phyloP scores from a whole-genome alignment of 768 basidiomycete genomes.

The Lactifluus subvellereus region DNA sequence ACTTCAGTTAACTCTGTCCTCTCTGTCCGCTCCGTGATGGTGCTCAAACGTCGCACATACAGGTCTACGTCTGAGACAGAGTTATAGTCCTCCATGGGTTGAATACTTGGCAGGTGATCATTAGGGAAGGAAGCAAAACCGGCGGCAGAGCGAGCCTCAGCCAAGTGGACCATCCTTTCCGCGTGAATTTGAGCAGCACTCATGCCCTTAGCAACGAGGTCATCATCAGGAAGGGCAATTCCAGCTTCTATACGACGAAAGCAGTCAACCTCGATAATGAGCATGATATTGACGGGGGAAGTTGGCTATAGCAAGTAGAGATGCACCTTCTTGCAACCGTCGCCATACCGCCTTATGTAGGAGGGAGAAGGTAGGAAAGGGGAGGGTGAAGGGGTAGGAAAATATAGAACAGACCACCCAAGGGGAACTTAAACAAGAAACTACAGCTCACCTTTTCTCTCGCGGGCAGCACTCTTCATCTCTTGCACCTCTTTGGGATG shows the following conservation, averaged over 20 bases:
- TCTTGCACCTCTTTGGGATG: conserved; percentile 57
- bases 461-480: conserved; percentile 53
- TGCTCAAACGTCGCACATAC: conserved; percentile 22
- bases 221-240: conserved; percentile 24
- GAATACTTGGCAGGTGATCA: conserved; percentile 52
- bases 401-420: conserved; percentile 24
- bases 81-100: conserved; percentile 36
- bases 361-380: conserved; percentile 26
- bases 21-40: conserved; percentile 24
- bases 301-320: conserved; percentile 20
- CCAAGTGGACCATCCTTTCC: conserved; percentile 13
- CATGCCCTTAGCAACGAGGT: conserved; percentile 19
- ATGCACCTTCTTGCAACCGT: conserved; percentile 26
- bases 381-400: conserved; percentile 30
- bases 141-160: conserved; percentile 18
- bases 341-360: conserved; percentile 21
- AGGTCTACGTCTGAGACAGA: conserved; percentile 10
- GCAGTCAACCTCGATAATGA: conserved; percentile 26
- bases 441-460: conserved; percentile 77
- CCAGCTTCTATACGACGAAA: conserved; percentile 26
- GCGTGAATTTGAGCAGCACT: conserved; percentile 19
- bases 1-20: conserved; percentile 16
- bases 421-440: conserved; percentile 32
- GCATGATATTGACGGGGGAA: conserved; percentile 10
- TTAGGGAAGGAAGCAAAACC: conserved; percentile 38